phyloP scores from a whole-genome alignment of 2,329 filamentous ascomycete species.

The Diaporthe vaccinii region DNA sequence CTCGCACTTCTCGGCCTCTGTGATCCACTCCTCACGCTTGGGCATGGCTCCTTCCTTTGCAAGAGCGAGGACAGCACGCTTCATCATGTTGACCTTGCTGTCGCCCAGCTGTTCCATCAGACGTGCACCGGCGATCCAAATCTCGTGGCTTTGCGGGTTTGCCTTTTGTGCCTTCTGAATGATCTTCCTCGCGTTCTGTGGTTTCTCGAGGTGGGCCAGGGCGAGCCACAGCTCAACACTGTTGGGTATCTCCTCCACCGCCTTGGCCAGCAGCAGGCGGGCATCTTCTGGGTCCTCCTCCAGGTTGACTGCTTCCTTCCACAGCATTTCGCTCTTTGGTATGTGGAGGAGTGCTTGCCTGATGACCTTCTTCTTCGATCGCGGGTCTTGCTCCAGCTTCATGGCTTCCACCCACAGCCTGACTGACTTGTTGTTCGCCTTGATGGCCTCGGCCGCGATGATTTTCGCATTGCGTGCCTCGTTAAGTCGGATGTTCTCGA shows the following conservation, averaged over 20 bases:
- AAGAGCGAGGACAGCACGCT: constrained; percentile 88
- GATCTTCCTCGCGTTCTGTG: constrained; percentile 93
- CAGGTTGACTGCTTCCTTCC: constrained; percentile 97
- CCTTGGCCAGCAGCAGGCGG: constrained; percentile 89
- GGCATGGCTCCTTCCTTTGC: constrained; percentile 95
- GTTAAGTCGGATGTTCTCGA: constrained; percentile 95
- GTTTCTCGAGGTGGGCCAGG: constrained; percentile 87
- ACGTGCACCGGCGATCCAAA: constrained; percentile 95
- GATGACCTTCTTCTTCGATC: constrained; percentile 92
- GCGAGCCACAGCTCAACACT: constrained; percentile 97
- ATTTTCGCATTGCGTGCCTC: constrained; percentile 94
- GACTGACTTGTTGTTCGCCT: constrained; percentile 90
- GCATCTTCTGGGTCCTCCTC: constrained; percentile 93
- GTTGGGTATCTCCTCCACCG: constrained; percentile 92
- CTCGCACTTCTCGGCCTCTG: constrained; percentile 94
- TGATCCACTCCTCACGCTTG: constrained; percentile 97
- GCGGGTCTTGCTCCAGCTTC: constrained; percentile 85
- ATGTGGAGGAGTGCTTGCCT: constrained; percentile 92
- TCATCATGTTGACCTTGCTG: constrained; percentile 91
- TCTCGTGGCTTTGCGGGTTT: constrained; percentile 91
- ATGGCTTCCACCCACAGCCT: constrained; percentile 96
- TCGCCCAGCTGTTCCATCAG: constrained; percentile 90
- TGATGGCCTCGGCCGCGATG: constrained; percentile 93
- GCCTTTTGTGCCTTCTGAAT: constrained; percentile 96
- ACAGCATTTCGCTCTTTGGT: constrained; percentile 94